Conservation (phyloP, 345 rosid species). For the Bretschneidera sinensis region DNA sequence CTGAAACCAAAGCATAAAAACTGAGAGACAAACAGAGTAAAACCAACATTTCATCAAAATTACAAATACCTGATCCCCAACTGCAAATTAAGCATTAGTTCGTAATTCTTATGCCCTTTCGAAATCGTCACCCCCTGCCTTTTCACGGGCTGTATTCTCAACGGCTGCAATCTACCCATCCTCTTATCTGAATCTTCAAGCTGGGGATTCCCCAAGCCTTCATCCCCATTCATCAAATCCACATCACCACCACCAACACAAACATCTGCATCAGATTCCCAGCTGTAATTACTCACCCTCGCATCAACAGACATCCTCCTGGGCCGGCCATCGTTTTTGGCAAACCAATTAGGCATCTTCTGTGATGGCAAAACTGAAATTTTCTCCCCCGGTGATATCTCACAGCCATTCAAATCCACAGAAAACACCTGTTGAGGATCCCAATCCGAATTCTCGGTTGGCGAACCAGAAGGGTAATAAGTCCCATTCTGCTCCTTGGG, state of each 20-base stretch:
- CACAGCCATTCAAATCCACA: slow-evolving; percentile 57
- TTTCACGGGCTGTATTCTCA: slow-evolving; percentile 58
- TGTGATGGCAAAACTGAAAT: slow-evolving; percentile 70
- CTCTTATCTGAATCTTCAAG: slow-evolving; percentile 35
- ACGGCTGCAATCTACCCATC: slow-evolving; percentile 21
- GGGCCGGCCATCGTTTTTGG: slow-evolving; percentile 30
- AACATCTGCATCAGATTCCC: slow-evolving; percentile 23
- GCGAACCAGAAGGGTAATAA: slow-evolving; percentile 63
- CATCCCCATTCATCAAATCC: slow-evolving; percentile 35
- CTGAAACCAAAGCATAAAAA: too few species aligned
- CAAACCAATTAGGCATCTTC: slow-evolving; percentile 66
- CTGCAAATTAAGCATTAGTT: slow-evolving; percentile 98
- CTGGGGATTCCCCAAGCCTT: slow-evolving; percentile 41
- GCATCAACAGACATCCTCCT: slow-evolving; percentile 72
- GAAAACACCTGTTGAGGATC: slow-evolving; percentile 65
- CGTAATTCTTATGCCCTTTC: slow-evolving; percentile 94
- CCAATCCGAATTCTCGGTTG: slow-evolving; percentile 57
- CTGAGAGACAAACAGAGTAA: too few species aligned
- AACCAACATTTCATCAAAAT: too few species aligned
- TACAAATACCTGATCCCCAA: slow-evolving; percentile 76
- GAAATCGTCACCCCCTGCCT: slow-evolving; percentile 81
- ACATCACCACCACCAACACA: slow-evolving; percentile 31
- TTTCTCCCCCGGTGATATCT: slow-evolving; percentile 56
- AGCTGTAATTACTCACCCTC: slow-evolving; percentile 46
- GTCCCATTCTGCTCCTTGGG: slow-evolving; percentile 74